Evolutionary conservation across 331 rosid genomes (phyloP).

Genomic region (Cucumis variabilis): DNA sequence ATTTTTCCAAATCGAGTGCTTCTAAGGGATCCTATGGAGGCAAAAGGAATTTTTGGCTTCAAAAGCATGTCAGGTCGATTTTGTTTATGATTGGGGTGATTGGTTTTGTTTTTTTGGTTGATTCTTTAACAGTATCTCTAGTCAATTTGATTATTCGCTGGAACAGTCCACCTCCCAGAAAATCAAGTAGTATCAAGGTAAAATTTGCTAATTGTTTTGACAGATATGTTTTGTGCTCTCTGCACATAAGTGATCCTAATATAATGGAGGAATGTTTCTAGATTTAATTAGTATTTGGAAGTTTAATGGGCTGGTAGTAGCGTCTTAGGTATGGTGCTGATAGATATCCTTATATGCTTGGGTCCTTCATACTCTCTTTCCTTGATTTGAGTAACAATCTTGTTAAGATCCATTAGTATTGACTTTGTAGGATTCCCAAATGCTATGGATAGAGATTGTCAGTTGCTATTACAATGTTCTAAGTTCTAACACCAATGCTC

Average conservation of each 20-base stretch:
- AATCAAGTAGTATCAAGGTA: slow-evolving; percentile 62
- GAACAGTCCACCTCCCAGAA: slow-evolving; percentile 43
- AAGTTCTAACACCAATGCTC: not conserved
- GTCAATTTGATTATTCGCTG: slow-evolving; percentile 58
- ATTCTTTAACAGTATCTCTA: slow-evolving; percentile 68
- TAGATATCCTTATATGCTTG: slow-evolving; percentile 2
- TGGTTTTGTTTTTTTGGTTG: slow-evolving; percentile 73
- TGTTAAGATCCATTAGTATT: not conserved
- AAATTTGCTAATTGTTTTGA: not conserved
- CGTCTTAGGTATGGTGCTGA: not conserved
- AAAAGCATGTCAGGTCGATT: slow-evolving; percentile 65
- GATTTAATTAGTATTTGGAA: slow-evolving; percentile 4
- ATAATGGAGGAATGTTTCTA: not conserved
- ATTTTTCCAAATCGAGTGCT: slow-evolving; percentile 59
- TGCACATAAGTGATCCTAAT: not conserved
- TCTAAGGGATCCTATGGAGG: slow-evolving; percentile 60
- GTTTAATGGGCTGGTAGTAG: not conserved
- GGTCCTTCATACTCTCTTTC: slow-evolving; percentile 20
- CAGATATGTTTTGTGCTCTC: not conserved
- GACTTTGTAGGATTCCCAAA: not conserved
- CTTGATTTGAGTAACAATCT: not conserved
- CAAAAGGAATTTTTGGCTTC: slow-evolving; percentile 64
- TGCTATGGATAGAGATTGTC: not conserved
- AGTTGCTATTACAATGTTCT: slow-evolving; percentile 1
- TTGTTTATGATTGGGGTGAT: slow-evolving; percentile 63